phyloP scores from a whole-genome alignment of 176 grass and related monocot genomes.

The Rhipidocladum racemiflorum region DNA sequence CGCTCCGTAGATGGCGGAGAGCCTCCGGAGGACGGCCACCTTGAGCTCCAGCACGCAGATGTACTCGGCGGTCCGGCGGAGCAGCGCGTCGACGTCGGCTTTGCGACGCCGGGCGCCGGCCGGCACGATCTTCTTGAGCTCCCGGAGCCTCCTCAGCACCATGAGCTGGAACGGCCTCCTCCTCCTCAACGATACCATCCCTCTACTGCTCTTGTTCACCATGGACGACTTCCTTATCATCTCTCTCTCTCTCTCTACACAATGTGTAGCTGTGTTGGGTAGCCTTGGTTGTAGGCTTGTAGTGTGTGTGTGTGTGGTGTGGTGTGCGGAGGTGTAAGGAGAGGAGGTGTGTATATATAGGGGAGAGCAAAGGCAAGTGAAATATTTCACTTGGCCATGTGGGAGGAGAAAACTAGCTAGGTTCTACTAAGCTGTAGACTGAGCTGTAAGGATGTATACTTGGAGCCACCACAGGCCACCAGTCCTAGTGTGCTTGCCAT shows the following conservation, averaged over 20 bases:
- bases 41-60: conserved; percentile 51
- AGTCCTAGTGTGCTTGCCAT: conserved; percentile 27
- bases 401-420: conserved; percentile 40
- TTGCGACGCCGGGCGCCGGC: neutral
- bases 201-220: conserved; percentile 24
- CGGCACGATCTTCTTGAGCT: conserved; percentile 59
- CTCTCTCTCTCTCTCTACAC: neutral
- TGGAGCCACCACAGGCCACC: conserved; percentile 27
- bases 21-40: conserved; percentile 37
- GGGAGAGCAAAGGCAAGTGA: conserved; percentile 1
- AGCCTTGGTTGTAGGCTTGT: conserved; percentile 17
- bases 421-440: conserved; percentile 48
- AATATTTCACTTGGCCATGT: conserved; percentile 43
- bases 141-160: conserved; percentile 48
- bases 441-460: conserved; percentile 49
- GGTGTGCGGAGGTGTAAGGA: conserved; percentile 16
- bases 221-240: conserved; percentile 33
- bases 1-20: conserved; percentile 42
- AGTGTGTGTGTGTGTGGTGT: conserved; percentile 10
- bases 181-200: conserved; percentile 42
- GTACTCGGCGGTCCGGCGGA: conserved; percentile 48
- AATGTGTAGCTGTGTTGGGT: neutral
- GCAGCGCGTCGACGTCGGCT: conserved; percentile 32
- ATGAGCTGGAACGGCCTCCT: conserved; percentile 43
- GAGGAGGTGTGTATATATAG: conserved; percentile 31